phyloP scores from a whole-genome alignment of 1,284 basidiomycete species.

The Austropuccinia psidii region DNA sequence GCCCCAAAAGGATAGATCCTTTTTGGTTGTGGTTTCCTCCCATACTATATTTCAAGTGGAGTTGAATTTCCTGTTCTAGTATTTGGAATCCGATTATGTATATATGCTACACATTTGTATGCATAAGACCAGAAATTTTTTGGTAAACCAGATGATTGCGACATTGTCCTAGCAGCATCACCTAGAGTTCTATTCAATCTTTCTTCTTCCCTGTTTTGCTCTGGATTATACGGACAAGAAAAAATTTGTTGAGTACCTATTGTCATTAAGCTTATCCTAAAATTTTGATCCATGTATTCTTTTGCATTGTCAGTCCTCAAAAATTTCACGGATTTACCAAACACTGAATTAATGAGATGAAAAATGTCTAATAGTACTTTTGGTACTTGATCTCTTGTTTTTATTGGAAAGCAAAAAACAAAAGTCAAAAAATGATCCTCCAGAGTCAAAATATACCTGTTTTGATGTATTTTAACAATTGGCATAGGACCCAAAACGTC shows the following conservation, averaged over 20 bases:
- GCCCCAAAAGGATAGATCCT: too few relatives aligned
- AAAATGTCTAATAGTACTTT: background rate
- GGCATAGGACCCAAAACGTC: slow-evolving; percentile 2
- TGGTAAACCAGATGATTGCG: too few relatives aligned
- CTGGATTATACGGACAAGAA: background rate
- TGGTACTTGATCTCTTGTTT: background rate
- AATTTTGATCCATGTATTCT: background rate
- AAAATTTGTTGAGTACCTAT: background rate
- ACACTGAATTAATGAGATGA: background rate
- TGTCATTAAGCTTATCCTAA: background rate
- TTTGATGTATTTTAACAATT: background rate
- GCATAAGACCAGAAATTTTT: background rate
- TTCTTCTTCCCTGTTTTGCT: background rate
- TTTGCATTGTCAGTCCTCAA: background rate
- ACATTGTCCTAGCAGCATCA: background rate
- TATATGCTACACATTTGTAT: background rate
- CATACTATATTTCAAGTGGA: background rate
- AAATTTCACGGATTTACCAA: background rate
- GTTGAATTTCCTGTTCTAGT: background rate
- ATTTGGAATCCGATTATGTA: background rate
- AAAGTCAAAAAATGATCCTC: background rate
- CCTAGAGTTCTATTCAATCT: background rate
- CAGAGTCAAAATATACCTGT: background rate
- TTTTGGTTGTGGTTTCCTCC: too few relatives aligned
- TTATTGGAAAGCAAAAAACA: background rate